phyloP scores from a whole-genome alignment of 768 basidiomycete species.

The Calocera viscosa region DNA sequence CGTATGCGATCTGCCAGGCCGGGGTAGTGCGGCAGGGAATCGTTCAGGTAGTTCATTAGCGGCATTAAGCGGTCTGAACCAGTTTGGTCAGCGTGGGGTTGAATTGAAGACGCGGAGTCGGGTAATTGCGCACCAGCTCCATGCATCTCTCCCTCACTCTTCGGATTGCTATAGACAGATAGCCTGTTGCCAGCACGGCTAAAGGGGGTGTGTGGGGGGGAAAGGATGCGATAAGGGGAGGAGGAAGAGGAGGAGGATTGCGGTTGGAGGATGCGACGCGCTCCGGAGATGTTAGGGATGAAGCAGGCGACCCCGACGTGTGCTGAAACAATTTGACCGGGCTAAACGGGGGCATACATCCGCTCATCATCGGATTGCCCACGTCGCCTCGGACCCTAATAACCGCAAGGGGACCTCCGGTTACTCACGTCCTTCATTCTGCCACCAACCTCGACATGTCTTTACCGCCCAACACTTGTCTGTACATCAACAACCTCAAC shows the following conservation, averaged over 20 bases:
- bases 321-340: not conserved
- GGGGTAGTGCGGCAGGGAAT: conserved; percentile 42
- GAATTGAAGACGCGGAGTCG: not conserved
- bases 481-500: conserved; percentile 89
- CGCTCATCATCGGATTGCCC: not conserved
- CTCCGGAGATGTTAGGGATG: not conserved
- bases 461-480: conserved; percentile 68
- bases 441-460: conserved; percentile 16
- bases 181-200: not conserved
- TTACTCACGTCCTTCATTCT: not conserved
- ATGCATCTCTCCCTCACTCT: not conserved
- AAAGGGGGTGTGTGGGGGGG: not conserved
- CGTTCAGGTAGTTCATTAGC: conserved; percentile 12
- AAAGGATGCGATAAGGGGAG: not conserved
- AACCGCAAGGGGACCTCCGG: not conserved
- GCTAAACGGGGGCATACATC: conserved; percentile 5
- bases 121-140: not conserved
- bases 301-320: not conserved
- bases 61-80: not conserved
- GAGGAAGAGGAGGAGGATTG: not conserved
- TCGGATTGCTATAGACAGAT: not conserved
- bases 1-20: conserved; percentile 18
- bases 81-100: not conserved
- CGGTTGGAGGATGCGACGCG: not conserved
- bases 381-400: conserved; percentile 8